Conservation (phyloP, 202 grass and related monocot species). For the Miscanthus sacchariflorus region DNA sequence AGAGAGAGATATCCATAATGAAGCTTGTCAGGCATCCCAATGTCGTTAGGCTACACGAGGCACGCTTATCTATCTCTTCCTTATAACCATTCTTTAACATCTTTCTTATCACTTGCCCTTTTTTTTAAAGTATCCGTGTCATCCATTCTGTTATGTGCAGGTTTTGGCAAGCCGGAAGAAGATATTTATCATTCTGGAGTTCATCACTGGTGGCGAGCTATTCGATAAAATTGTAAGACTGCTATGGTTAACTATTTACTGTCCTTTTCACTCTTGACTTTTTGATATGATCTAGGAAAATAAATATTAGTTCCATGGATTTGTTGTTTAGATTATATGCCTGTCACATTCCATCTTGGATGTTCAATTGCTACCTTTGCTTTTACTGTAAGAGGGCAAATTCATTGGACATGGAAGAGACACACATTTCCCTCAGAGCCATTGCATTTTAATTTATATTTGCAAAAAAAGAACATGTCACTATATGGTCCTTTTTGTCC, state of each 20-base stretch:
- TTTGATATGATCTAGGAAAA: conserved; percentile 23
- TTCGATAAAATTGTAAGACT: conserved; percentile 96
- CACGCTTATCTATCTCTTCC: conserved; percentile 33
- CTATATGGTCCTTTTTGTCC: background rate
- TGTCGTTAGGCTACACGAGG: conserved; percentile 93
- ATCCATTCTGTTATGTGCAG: conserved; percentile 66
- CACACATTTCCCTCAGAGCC: background rate
- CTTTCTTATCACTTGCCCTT: background rate
- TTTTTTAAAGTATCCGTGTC: background rate
- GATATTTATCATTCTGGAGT: conserved; percentile 99
- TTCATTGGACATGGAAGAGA: background rate
- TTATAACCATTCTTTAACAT: conserved; percentile 5
- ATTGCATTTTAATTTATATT: conserved; percentile 11
- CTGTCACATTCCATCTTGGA: conserved; percentile 4
- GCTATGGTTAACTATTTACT: conserved; percentile 41
- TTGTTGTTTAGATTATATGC: conserved; percentile 31
- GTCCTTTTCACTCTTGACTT: conserved; percentile 31
- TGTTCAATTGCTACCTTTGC: background rate
- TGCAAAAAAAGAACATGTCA: background rate
- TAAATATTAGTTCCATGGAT: conserved; percentile 9
- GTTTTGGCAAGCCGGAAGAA: conserved; percentile 95
- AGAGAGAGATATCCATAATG: conserved; percentile 99
- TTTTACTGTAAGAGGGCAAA: background rate
- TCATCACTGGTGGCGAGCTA: conserved; percentile 94
- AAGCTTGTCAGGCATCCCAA: conserved; percentile 98